A percentile compares a stretch with the other conserved stretches of the same genome.
phyloP scores from a whole-genome alignment of 306 rosid genomes.

The Vigna angularis region DNA sequence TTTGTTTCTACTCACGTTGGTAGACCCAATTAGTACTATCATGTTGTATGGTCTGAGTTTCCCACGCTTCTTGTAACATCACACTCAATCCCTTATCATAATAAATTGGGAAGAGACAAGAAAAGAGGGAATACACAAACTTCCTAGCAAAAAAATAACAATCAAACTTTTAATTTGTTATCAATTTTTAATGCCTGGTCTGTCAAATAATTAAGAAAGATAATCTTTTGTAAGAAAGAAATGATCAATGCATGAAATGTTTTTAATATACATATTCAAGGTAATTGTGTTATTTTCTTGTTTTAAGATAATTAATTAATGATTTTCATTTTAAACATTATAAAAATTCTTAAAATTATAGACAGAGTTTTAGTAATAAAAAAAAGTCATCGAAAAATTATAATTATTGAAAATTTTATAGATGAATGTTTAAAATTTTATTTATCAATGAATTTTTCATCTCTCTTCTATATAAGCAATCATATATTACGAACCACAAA shows the following conservation, averaged over 20 bases:
- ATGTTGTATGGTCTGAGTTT: background rate
- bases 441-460: too few species aligned
- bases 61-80: background rate
- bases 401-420: too few species aligned
- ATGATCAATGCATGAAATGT: background rate
- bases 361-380: too few species aligned
- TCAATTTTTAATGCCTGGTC: background rate
- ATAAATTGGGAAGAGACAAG: background rate
- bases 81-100: background rate
- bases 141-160: background rate
- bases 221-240: background rate
- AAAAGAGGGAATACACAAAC: background rate
- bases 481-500: too few species aligned
- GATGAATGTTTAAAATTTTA: too few species aligned
- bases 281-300: too few species aligned
- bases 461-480: too few species aligned
- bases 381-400: too few species aligned
- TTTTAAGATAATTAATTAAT: too few species aligned
- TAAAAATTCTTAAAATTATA: too few species aligned
- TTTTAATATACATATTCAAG: too few species aligned
- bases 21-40: background rate
- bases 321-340: too few species aligned
- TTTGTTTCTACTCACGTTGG: background rate
- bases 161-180: background rate
- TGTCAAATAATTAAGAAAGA: background rate